Percentiles rank a stretch among this genome's conserved stretches.
These are phyloP conservation scores for Blastocrithidia nonstop DNA, from an alignment of 208 protist species.

Conservation along the genomic window DNA sequence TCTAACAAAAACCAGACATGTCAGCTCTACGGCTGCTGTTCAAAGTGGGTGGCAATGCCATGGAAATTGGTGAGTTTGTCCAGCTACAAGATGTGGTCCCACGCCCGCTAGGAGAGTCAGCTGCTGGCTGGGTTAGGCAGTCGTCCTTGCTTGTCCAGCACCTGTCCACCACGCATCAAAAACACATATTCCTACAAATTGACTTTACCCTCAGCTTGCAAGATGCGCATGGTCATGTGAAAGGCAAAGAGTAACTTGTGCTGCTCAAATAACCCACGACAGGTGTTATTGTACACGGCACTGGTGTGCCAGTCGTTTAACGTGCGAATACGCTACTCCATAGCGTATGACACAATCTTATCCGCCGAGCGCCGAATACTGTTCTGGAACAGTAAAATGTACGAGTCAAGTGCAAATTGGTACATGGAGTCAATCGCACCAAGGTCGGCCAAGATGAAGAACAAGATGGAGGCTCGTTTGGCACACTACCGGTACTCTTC, in stretches of 20 bases:
- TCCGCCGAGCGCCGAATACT: constrained; percentile 90
- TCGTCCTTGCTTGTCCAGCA: constrained; percentile 89
- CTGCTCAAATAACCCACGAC: constrained; percentile 96
- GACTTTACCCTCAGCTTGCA: constrained; percentile 80
- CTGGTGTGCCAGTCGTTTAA: constrained; percentile 96
- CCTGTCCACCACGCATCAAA: constrained; percentile 92
- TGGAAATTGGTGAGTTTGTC: constrained; percentile 93
- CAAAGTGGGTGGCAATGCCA: constrained; percentile 89
- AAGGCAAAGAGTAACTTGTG: constrained; percentile 99
- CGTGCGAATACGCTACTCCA: constrained; percentile 87
- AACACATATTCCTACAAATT: constrained; percentile 97
- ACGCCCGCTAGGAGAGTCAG: constrained; percentile 92
- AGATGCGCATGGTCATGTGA: constrained; percentile 95
- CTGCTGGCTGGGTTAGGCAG: constrained; percentile 88
- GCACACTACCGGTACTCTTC: constrained; percentile 94
- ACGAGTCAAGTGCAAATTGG: constrained; percentile 97
- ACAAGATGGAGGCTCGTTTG: constrained; percentile 91
- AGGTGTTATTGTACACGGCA: constrained; percentile 96
- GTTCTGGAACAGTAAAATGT: constrained; percentile 93
- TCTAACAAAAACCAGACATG: constrained; percentile 87
- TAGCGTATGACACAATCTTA: constrained; percentile 69
- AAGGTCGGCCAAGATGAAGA: constrained; percentile 96
- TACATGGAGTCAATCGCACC: constrained; percentile 97
- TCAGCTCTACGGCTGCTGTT: constrained; percentile 91
- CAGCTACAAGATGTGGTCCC: constrained; percentile 96